phyloP scores from a whole-genome alignment of 345 rosid species.

The Corymbia maculata region DNA sequence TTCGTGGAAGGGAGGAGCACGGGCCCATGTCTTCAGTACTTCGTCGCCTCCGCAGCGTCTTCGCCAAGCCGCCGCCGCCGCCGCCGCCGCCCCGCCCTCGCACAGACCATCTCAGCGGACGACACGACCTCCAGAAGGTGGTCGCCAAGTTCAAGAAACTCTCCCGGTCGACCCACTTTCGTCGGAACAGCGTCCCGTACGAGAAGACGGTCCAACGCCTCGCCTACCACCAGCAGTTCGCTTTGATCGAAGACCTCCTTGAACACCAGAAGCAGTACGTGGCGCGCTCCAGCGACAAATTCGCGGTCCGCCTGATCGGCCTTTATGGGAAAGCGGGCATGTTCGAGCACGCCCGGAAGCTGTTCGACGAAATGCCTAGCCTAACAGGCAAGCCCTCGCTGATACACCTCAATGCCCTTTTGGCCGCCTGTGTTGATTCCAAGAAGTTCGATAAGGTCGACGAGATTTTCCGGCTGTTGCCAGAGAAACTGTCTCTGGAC shows the following conservation, averaged over 20 bases:
- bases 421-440: slow-evolving; percentile 9
- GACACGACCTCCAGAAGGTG: neutral
- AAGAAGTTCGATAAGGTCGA: slow-evolving; percentile 8
- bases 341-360: slow-evolving; percentile 15
- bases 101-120: neutral
- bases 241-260: slow-evolving; percentile 13
- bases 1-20: neutral
- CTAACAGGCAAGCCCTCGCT: slow-evolving; percentile 8
- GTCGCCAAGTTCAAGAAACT: neutral
- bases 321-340: slow-evolving; percentile 19
- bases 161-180: neutral
- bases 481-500: slow-evolving; percentile 6
- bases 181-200: neutral
- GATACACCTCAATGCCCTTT: slow-evolving; percentile 12
- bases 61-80: neutral
- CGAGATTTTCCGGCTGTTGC: neutral
- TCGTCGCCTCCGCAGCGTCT: neutral
- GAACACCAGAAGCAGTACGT: slow-evolving; percentile 18
- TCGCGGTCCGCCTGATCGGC: slow-evolving; percentile 5
- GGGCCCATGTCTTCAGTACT: neutral
- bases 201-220: slow-evolving; percentile 11
- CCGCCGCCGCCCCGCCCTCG: neutral
- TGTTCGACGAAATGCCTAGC: slow-evolving; percentile 36
- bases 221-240: neutral
- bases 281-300: slow-evolving; percentile 6